A percentile compares a stretch with the other conserved stretches of the same genome.
These are phyloP conservation scores for Viola odorata DNA, from an alignment of 345 rosid genomes.

Conservation along the genomic window DNA sequence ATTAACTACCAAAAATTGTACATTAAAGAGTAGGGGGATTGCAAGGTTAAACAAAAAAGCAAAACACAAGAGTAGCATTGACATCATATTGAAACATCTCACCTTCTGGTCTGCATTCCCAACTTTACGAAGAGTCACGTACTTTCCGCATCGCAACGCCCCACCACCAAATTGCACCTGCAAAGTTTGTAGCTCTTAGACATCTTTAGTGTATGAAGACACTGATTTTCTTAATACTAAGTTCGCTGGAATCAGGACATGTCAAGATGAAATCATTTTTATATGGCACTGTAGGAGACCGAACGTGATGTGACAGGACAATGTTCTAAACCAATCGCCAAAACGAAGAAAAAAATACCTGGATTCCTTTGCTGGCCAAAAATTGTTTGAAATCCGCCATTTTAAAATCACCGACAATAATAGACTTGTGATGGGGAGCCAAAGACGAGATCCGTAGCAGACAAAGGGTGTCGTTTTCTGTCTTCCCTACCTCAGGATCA, in stretches of 20 bases:
- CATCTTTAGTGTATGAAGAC: neutral
- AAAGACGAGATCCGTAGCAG: conserved; percentile 56
- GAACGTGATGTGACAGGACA: neutral
- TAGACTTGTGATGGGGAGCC: conserved; percentile 72
- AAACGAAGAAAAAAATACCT: conserved; percentile 31
- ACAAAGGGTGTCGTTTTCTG: conserved; percentile 58
- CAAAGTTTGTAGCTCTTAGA: neutral
- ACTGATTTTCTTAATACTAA: neutral
- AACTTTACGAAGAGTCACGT: conserved; percentile 77
- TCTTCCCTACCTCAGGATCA: conserved; percentile 86
- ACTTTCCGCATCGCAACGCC: conserved; percentile 88
- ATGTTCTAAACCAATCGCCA: neutral
- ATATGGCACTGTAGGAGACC: no score
- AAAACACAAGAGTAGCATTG: no score
- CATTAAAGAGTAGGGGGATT: neutral
- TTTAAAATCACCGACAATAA: conserved; percentile 87
- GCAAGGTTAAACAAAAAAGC: no score
- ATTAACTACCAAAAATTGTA: neutral
- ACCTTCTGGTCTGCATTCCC: conserved; percentile 80
- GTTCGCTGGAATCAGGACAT: neutral
- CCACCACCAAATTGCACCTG: conserved; percentile 95
- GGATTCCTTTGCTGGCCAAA: conserved; percentile 85
- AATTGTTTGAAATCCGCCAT: conserved; percentile 92
- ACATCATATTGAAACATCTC: neutral
- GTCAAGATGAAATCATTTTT: no score